phyloP scores from a whole-genome alignment of 352 stramenopile species.

The Plasmopara viticola region DNA sequence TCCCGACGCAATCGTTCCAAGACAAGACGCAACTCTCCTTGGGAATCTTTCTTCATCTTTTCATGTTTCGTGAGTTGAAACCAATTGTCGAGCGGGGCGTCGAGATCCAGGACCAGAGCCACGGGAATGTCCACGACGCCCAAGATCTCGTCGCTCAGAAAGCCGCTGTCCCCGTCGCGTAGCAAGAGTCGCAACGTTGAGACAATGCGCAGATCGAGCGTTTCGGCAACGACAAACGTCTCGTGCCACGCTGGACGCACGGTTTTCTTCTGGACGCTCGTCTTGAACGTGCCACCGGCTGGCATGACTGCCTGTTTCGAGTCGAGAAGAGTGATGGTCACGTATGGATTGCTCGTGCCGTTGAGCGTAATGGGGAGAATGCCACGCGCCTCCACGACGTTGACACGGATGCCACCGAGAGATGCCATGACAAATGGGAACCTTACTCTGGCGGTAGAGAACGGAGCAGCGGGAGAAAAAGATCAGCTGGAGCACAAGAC shows the following conservation, averaged over 20 bases:
- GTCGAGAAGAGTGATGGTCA: constrained; percentile 65
- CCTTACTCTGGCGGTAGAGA: background rate
- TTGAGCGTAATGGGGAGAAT: constrained; percentile 62
- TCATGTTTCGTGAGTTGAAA: constrained; percentile 53
- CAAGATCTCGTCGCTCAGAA: constrained; percentile 54
- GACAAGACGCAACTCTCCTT: constrained; percentile 49
- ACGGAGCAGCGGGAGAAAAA: too few relatives aligned
- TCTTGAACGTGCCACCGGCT: constrained; percentile 52
- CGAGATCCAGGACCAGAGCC: constrained; percentile 39
- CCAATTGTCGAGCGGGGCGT: constrained; percentile 54
- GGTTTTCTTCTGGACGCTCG: constrained; percentile 63
- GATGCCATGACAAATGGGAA: constrained; percentile 15
- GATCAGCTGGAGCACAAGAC: too few relatives aligned
- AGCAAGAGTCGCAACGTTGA: constrained; percentile 55
- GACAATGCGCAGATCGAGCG: constrained; percentile 54
- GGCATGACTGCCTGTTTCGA: constrained; percentile 38
- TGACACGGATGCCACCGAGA: constrained; percentile 27
- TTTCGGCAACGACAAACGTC: constrained; percentile 53
- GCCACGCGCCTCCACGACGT: constrained; percentile 53
- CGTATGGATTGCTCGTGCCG: constrained; percentile 67
- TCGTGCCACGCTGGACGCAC: constrained; percentile 56
- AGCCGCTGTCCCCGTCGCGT: constrained; percentile 48
- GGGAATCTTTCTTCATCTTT: constrained; percentile 73
- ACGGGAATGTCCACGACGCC: constrained; percentile 63
- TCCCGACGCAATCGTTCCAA: constrained; percentile 23